Evolutionary conservation across 805 yeast species (phyloP), one percentile per base, ranked within the genome.

Genomic region (Pichia insulana): DNA sequence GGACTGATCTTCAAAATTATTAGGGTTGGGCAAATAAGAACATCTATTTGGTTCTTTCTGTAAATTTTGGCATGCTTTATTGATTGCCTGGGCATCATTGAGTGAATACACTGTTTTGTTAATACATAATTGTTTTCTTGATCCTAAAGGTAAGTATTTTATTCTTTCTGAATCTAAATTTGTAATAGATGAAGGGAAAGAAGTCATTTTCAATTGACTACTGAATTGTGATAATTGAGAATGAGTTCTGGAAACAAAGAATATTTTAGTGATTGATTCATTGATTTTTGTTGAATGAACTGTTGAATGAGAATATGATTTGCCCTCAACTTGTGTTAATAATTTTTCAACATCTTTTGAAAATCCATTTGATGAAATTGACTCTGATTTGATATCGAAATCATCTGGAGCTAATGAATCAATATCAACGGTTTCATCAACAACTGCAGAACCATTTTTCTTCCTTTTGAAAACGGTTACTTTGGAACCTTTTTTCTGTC

Each of bases 141-240:
- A 86, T 0, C 86, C 95, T 25, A 89, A 53, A 0, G 96, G 81
- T 6, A 83, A 52, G 50, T 74, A 83, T 53, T 86, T 84, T 5
- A 74, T 65, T 37, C 76, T 67, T 57, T 83, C 92, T 1, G 52
- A 46, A 3, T 25, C 8, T 0, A 62, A 33, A 2, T 55, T 42
- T 50, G 54, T 62, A 42, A 78, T 65, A 0, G 88, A 73, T 0
- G 94, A 72, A 2, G 83, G 81, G 43, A 86, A 80, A 0, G 62
- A 48, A 0, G 94, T 76, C 19, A 82, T 54, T 35, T 67, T 57
- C 31, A 89, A 61, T 51, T 90, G 96, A 13, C 75, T 72, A 0
- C 87, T 75, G 54, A 89, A 84, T 55, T 89, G 97, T 30, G 69
- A 68, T 36, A 89, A 64, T 57, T 89, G 97, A 0, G 96, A 85